Evolutionary conservation across 345 rosid genomes (phyloP), one percentile per base, ranked within the genome.

Genomic region (Clarkia xantiana): DNA sequence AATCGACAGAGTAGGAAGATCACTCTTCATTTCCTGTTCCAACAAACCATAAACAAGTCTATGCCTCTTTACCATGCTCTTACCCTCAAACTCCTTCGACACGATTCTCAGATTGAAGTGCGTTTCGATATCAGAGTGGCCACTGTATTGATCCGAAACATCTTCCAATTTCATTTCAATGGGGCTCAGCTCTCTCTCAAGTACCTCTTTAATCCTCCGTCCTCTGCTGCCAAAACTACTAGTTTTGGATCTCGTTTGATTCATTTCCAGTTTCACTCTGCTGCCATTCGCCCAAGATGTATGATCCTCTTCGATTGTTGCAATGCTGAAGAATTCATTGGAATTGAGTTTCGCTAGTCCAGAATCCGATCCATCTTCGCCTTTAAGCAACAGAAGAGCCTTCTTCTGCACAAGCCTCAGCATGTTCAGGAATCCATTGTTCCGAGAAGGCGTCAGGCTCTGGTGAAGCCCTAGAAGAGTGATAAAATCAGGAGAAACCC

Each of bases 401-500:
- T 86, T 86, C 71, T 70, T 81, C 62, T 91, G 89, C 96, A 86
- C 87, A 77, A 91, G 56, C 71, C 63, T 87, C 64, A 91, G 61
- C 96, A 87, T 84, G 69, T 87, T 91, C 65, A 87, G 69, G 60
- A 91, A 87, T 44, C 96, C 96, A 62, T 87, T 87, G 71, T 74
- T 87, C 75, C 95, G 74, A 2, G 87, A 79, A 47, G 96, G 87
- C 1, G 90, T 72, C 60, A 87, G 62, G 59, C 88, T 81, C 84
- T 84, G 94, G 51, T 84, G 83, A 67, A 91, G 58, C 20, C 96
- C 98, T 14, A 91, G 79, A 49, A 76, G 82, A 64, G 73, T 67
- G 10, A 54, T 79, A 55, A 86, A 86, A 67, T 91, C 88, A 4
- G 96, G 95, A 2, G 87, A 76, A 18, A 84, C 73, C 73, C 72